These are phyloP conservation scores for Medicago arabica DNA, from an alignment of 306 rosid species.

Conservation along the genomic window DNA sequence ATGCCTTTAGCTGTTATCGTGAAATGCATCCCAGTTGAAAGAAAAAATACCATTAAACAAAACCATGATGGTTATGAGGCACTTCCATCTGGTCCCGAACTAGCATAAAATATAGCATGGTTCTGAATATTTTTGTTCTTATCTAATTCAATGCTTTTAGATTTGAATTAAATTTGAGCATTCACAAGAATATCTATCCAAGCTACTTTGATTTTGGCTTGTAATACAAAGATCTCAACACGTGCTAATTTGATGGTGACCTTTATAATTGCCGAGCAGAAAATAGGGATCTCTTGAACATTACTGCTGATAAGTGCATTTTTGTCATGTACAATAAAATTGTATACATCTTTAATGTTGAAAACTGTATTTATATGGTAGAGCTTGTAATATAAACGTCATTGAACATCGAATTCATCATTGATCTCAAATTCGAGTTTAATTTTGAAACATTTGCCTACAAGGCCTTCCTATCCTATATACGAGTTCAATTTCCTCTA, in stretches of 20 bases:
- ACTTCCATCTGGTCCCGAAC: conserved; percentile 69
- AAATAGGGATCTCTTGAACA: conserved; percentile 22
- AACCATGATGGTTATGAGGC: conserved; percentile 82
- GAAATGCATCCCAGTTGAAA: conserved; percentile 86
- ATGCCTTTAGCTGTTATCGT: conserved; percentile 73
- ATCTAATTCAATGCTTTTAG: conserved; percentile 29
- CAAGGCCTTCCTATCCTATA: not conserved
- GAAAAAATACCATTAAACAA: conserved; percentile 34
- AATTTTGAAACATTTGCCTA: not conserved
- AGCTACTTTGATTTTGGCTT: conserved; percentile 34
- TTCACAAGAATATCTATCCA: conserved; percentile 34
- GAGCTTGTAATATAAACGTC: not conserved
- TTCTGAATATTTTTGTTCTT: conserved; percentile 16
- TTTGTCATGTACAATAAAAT: conserved; percentile 5
- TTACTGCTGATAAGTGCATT: conserved; percentile 20
- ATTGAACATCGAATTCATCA: conserved; percentile 2
- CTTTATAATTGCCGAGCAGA: not conserved
- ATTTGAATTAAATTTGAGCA: conserved; percentile 19
- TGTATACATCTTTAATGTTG: not conserved
- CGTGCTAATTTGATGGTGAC: not conserved
- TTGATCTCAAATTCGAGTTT: not conserved
- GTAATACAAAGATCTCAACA: conserved; percentile 13
- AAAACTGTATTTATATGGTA: not conserved
- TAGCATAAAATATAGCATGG: conserved; percentile 52
- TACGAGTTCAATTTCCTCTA: conserved; percentile 12